These are phyloP conservation scores for Mycogone perniciosa DNA, from an alignment of 2,329 filamentous ascomycete genomes.

Conservation along the genomic window DNA sequence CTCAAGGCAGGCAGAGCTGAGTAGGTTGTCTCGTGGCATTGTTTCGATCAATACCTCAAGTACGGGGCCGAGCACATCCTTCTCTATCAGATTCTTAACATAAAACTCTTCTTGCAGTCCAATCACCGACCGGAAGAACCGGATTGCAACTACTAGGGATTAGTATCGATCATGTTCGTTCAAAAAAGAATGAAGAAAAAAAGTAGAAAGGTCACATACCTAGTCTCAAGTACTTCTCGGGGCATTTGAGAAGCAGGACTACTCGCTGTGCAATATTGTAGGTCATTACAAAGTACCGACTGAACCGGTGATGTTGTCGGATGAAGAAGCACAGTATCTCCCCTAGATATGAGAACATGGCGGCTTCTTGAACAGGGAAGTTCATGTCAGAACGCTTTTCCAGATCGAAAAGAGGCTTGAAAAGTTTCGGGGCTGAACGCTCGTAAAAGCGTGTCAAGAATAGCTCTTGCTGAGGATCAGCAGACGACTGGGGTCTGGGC, in stretches of 20 bases:
- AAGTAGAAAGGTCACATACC: constrained; percentile 44
- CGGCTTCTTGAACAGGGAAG: constrained; percentile 75
- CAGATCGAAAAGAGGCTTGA: constrained; percentile 77
- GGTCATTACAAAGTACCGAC: constrained; percentile 79
- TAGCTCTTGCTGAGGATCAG: constrained; percentile 71
- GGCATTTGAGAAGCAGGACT: constrained; percentile 71
- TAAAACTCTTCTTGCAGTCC: constrained; percentile 88
- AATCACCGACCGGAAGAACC: constrained; percentile 86
- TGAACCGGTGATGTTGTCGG: constrained; percentile 77
- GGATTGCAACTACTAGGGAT: constrained; percentile 63
- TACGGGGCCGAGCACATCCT: constrained; percentile 76
- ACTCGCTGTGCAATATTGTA: constrained; percentile 74
- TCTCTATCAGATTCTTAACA: constrained; percentile 73
- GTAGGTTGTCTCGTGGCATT: constrained; percentile 84
- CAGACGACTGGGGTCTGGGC: constrained; percentile 44
- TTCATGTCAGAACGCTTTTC: constrained; percentile 62
- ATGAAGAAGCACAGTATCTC: constrained; percentile 94
- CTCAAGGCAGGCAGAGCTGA: constrained; percentile 90
- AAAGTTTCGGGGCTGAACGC: constrained; percentile 74
- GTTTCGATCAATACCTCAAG: constrained; percentile 77
- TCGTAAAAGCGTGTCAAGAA: constrained; percentile 91
- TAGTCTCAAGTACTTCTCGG: constrained; percentile 88
- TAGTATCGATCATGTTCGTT: background rate
- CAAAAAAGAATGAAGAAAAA: background rate
- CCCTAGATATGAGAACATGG: constrained; percentile 84